Conservation (phyloP, 257 asterid species). For the Gentiana dahurica region DNA sequence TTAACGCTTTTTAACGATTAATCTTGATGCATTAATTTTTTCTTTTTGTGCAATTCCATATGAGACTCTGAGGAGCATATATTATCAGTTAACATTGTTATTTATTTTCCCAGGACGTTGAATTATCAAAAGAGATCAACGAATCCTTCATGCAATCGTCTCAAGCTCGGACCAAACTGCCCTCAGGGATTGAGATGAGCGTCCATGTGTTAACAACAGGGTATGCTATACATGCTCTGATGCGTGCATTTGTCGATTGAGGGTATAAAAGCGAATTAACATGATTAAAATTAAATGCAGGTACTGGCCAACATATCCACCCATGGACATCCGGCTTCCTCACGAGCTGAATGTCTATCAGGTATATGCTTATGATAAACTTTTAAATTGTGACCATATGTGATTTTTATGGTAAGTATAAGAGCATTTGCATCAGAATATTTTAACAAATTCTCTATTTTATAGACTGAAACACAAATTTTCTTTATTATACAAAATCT, state of each 20-base stretch:
- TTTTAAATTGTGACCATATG: no score
- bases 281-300: constrained; percentile 31
- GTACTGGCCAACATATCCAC: constrained; percentile 99
- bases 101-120: constrained; percentile 57
- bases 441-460: no score
- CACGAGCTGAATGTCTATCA: constrained; percentile 93
- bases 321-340: constrained; percentile 95
- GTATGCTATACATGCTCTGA: constrained; percentile 22
- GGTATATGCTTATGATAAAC: constrained; percentile 27
- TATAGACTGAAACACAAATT: no score
- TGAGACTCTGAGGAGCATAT: no score
- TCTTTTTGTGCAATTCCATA: no score
- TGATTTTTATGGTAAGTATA: no score
- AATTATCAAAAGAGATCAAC: constrained; percentile 88
- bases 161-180: constrained; percentile 96
- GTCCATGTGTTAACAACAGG: constrained; percentile 98
- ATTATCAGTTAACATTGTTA: neutral
- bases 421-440: no score
- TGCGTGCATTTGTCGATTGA: neutral
- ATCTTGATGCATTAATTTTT: no score
- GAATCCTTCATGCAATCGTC: constrained; percentile 99
- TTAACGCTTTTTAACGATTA: no score
- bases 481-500: no score
- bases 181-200: constrained; percentile 99
- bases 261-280: constrained; percentile 2